Evolutionary conservation across 192 early-diverging fungal species (phyloP).

Genomic region (Paraglomus brasilianum): DNA sequence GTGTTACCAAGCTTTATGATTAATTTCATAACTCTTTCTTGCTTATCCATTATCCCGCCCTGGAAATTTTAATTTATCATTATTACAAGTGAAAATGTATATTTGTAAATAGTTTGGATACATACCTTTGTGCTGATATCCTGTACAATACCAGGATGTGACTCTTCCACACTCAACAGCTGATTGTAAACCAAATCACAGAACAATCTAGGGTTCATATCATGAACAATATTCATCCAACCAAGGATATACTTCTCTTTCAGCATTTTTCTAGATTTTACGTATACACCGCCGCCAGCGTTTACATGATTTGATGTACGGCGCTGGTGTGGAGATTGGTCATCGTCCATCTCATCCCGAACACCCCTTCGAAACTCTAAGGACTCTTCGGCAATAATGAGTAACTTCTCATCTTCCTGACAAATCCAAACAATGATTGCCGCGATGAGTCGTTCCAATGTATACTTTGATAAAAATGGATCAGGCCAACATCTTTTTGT

Average conservation of each 20-base stretch:
- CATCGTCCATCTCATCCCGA: slow-evolving; percentile 37
- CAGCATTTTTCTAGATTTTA: slow-evolving; percentile 45
- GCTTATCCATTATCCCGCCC: slow-evolving; percentile 39
- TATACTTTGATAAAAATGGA: slow-evolving; percentile 55
- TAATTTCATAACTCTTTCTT: slow-evolving; percentile 42
- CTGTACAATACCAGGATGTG: slow-evolving; percentile 27
- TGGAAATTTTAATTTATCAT: background rate
- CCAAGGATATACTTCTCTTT: slow-evolving; percentile 47
- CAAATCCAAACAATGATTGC: slow-evolving; percentile 51
- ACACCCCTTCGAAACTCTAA: slow-evolving; percentile 41
- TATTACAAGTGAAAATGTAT: background rate
- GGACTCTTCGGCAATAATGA: slow-evolving; percentile 43
- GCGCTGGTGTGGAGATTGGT: background rate
- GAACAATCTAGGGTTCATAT: slow-evolving; percentile 42
- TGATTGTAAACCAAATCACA: slow-evolving; percentile 41
- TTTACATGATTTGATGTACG: background rate
- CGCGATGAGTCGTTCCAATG: slow-evolving; percentile 45
- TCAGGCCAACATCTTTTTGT: slow-evolving; percentile 57
- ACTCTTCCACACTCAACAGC: slow-evolving; percentile 43
- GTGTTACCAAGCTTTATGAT: slow-evolving; percentile 47
- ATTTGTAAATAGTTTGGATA: background rate
- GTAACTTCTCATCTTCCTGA: slow-evolving; percentile 52
- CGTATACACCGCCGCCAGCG: slow-evolving; percentile 42
- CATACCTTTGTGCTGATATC: background rate
- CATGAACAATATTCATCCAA: slow-evolving; percentile 49